Evolutionary conservation across 2,329 filamentous ascomycete genomes (phyloP).

Genomic region (Cytospora leucostoma): DNA sequence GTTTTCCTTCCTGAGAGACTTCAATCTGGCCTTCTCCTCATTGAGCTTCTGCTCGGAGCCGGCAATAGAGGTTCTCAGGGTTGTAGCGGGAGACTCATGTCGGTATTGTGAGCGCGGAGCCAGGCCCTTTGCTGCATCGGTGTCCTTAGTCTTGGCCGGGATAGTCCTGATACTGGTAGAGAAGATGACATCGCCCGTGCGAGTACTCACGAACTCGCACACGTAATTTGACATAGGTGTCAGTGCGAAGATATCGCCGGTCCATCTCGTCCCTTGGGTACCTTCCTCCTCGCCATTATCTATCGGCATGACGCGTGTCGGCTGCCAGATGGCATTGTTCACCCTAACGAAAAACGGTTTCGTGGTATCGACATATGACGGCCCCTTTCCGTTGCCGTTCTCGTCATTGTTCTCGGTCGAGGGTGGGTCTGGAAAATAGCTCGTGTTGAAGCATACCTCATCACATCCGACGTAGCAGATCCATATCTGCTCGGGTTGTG

Average conservation of each 20-base stretch:
- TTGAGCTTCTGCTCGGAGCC: slow-evolving; percentile 69
- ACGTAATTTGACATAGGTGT: slow-evolving; percentile 75
- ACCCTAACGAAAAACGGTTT: slow-evolving; percentile 80
- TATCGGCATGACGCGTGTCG: slow-evolving; percentile 66
- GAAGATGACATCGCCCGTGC: slow-evolving; percentile 67
- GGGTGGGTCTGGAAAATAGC: slow-evolving; percentile 51
- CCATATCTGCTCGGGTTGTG: slow-evolving; percentile 73
- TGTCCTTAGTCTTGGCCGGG: slow-evolving; percentile 48
- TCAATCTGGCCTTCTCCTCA: slow-evolving; percentile 69
- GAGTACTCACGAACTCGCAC: slow-evolving; percentile 73
- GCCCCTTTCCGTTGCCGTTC: slow-evolving; percentile 40
- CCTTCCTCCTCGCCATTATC: slow-evolving; percentile 40
- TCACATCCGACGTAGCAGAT: slow-evolving; percentile 78
- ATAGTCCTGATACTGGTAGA: slow-evolving; percentile 70
- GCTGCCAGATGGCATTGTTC: slow-evolving; percentile 79
- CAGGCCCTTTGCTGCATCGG: slow-evolving; percentile 41
- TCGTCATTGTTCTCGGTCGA: slow-evolving; percentile 36
- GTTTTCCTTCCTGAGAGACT: slow-evolving; percentile 73
- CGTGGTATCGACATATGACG: slow-evolving; percentile 60
- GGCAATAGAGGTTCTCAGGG: slow-evolving; percentile 73
- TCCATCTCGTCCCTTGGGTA: slow-evolving; percentile 59
- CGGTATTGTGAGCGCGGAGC: slow-evolving; percentile 61
- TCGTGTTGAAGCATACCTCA: slow-evolving; percentile 75
- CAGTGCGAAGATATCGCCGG: slow-evolving; percentile 69
- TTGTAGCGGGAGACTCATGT: slow-evolving; percentile 75